Evolutionary conservation across 2,329 filamentous ascomycete species (phyloP), one percentile per base, ranked within the genome.

Genomic region (Aspergillus glaucus): DNA sequence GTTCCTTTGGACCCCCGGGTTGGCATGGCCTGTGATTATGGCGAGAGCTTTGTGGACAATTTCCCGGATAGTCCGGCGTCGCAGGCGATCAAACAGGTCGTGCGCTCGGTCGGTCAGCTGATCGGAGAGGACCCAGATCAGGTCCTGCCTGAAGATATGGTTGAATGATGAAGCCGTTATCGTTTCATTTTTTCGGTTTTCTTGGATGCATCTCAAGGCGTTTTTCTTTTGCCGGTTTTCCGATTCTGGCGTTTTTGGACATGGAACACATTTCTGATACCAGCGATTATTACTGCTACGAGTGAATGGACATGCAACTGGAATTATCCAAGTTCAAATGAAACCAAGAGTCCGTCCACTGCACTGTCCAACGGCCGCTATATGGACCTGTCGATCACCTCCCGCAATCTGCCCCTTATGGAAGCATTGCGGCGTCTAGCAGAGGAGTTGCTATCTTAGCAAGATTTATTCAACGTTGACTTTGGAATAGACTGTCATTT

Each of bases 11-110:
- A 98, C 63, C 92, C 93, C 3, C 78, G 92, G 53, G 95, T 98
- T 57, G 88, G 93, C 7, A 94, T 96, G 87, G 86, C 91, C 2
- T 96, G 92, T 63, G 93, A 98, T 68, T 96, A 88, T 68, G 93
- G 94, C 4, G 93, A 98, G 79, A 96, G 90, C 69, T 98, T 94
- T 70, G 87, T 97, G 63, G 91, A 97, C 63, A 85, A 84, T 21
- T 98, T 89, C 68, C 89, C 92, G 0, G 91, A 97, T 59, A 95
- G 89, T 57, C 92, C 93, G 30, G 91, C 93, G 1, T 95, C 89
- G 62, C 75, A 79, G 57, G 91, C 92, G 3, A 81, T 98, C 52
- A 85, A 82, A 70, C 76, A 77, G 32, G 91, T 98, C 8, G 91
- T 98, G 32, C 81, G 80, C 61, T 80, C 80, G 43, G 77, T 96